A percentile compares a stretch with the other conserved stretches of the same genome.
phyloP scores from a whole-genome alignment of 495 filamentous ascomycete species.

The Penicillium lividum region DNA sequence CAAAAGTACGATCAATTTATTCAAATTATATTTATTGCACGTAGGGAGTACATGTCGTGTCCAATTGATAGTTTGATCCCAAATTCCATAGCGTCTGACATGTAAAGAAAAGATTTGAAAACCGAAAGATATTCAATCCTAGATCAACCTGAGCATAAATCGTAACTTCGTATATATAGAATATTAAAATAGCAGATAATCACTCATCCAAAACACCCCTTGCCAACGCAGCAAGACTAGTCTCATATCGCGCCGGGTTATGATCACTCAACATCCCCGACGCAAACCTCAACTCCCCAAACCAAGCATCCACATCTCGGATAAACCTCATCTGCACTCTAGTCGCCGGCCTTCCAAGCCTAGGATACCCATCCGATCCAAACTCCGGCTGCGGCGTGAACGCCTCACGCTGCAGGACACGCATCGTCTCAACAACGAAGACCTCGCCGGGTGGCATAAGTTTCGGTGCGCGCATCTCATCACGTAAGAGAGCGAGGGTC shows the following conservation, averaged over 20 bases:
- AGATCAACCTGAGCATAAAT: background rate
- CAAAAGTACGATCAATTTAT: no score
- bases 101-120: no score
- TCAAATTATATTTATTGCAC: no score
- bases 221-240: constrained; percentile 53
- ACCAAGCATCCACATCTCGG: constrained; percentile 63
- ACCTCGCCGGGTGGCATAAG: constrained; percentile 76
- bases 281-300: constrained; percentile 70
- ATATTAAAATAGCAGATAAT: constrained; percentile 1
- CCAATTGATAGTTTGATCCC: no score
- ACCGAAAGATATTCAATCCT: no score
- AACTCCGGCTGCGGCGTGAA: constrained; percentile 42
- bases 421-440: constrained; percentile 67
- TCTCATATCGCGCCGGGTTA: constrained; percentile 74
- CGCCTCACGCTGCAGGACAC: constrained; percentile 59
- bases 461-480: constrained; percentile 69
- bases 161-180: background rate
- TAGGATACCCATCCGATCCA: constrained; percentile 34
- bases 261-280: constrained; percentile 75
- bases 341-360: constrained; percentile 61
- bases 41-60: no score
- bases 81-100: no score
- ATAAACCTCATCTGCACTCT: constrained; percentile 67
- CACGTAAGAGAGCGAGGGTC: constrained; percentile 64
- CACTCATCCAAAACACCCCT: constrained; percentile 54